A percentile compares a stretch with the other conserved stretches of the same genome.
Conservation (phyloP, 805 yeast species). For the Peterozyma xylosa region DNA sequence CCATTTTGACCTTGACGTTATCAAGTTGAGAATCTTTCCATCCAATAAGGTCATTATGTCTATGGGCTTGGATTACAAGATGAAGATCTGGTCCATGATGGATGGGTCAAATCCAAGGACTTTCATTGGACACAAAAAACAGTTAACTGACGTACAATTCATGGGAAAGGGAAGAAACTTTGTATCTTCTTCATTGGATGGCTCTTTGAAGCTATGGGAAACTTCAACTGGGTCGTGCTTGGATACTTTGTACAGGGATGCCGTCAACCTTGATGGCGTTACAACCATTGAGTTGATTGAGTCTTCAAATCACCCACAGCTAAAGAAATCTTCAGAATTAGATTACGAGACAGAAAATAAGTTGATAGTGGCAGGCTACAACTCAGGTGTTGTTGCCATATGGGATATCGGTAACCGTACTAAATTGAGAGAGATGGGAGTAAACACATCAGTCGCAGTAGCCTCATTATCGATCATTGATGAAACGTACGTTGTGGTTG, state of each 20-base stretch:
- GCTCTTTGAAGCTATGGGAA: conserved; percentile 60
- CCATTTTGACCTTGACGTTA: conserved; percentile 24
- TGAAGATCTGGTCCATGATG: conserved; percentile 53
- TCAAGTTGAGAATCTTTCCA: conserved; percentile 46
- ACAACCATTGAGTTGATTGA: conserved; percentile 15
- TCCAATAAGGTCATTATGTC: conserved; percentile 55
- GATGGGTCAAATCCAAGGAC: conserved; percentile 43
- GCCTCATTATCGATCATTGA: conserved; percentile 7
- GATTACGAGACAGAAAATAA: conserved; percentile 46
- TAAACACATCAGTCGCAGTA: conserved; percentile 3
- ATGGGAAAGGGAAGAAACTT: conserved; percentile 66
- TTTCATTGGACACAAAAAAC: conserved; percentile 39
- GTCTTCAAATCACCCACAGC: conserved; percentile 2
- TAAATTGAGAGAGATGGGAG: conserved; percentile 15
- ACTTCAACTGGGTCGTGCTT: conserved; percentile 47
- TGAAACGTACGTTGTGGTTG: conserved; percentile 10
- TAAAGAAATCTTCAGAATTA: conserved; percentile 13
- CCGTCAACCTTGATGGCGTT: conserved; percentile 27
- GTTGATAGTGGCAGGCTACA: conserved; percentile 32
- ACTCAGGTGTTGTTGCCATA: conserved; percentile 28
- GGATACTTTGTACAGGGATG: conserved; percentile 29
- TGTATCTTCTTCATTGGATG: conserved; percentile 46
- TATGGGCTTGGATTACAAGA: conserved; percentile 48
- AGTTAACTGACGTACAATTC: conserved; percentile 40
- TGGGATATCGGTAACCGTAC: conserved; percentile 31